Conservation (phyloP, 1,284 basidiomycete species). For the Sporisorium graminicola region DNA sequence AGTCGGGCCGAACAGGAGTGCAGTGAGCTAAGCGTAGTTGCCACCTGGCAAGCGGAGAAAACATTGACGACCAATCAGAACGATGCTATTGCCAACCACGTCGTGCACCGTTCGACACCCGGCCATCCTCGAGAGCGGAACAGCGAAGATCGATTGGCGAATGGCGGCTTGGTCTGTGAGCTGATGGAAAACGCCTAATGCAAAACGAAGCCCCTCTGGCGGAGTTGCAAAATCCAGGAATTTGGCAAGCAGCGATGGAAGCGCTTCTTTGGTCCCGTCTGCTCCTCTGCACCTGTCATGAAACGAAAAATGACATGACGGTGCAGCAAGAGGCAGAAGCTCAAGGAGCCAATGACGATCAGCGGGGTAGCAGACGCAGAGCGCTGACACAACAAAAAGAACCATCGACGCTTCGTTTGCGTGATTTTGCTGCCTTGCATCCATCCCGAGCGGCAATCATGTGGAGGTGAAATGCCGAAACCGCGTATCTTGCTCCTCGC, state of each 20-base stretch:
- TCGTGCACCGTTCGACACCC: neutral
- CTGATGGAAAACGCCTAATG: neutral
- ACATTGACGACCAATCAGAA: slow-evolving; percentile 29
- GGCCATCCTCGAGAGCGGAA: neutral
- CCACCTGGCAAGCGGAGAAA: neutral
- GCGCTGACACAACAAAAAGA: slow-evolving; percentile 28
- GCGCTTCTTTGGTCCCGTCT: neutral
- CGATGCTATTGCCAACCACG: slow-evolving; percentile 28
- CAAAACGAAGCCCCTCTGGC: neutral
- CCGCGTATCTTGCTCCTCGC: neutral
- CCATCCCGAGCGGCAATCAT: slow-evolving; percentile 14
- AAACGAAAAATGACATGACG: slow-evolving; percentile 5
- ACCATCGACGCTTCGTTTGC: neutral
- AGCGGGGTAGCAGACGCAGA: neutral
- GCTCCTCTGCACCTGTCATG: neutral
- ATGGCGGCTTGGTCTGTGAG: too few relatives aligned
- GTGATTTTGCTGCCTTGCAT: neutral
- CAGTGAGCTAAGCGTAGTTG: too few relatives aligned
- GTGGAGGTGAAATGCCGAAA: slow-evolving; percentile 10
- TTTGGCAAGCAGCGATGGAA: slow-evolving; percentile 9
- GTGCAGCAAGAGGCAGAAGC: neutral
- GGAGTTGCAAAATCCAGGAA: slow-evolving; percentile 30
- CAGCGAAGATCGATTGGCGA: slow-evolving; percentile 3
- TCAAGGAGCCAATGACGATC: neutral
- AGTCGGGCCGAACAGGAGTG: slow-evolving; percentile 25